Evolutionary conservation across 306 rosid genomes (phyloP).

Genomic region (Glycine latifolia): DNA sequence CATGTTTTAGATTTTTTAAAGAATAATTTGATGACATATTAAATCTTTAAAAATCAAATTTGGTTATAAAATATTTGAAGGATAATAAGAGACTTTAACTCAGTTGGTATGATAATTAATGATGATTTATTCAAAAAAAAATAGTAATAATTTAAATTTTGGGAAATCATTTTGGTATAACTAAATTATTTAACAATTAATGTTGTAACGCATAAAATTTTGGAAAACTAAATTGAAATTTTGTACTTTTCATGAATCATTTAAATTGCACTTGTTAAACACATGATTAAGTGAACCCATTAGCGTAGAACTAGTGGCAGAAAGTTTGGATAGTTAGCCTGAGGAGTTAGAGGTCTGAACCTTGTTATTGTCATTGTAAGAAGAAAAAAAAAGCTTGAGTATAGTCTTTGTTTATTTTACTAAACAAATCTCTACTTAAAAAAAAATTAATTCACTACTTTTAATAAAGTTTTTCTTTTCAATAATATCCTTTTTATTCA

Average conservation of each 20-base stretch:
- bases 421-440: too few relatives aligned
- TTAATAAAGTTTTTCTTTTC: too few relatives aligned
- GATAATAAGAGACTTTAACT: neutral
- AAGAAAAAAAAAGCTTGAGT: too few relatives aligned
- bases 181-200: neutral
- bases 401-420: too few relatives aligned
- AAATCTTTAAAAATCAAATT: neutral
- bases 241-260: neutral
- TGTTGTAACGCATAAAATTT: neutral
- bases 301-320: neutral
- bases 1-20: neutral
- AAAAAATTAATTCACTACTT: too few relatives aligned
- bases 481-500: too few relatives aligned
- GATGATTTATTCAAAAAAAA: neutral
- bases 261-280: too few relatives aligned
- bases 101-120: neutral
- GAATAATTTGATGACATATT: neutral
- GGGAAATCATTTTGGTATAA: neutral
- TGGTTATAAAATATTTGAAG: neutral
- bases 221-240: neutral
- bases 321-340: neutral
- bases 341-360: neutral
- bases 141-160: neutral
- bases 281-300: neutral
- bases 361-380: too few relatives aligned